These are phyloP conservation scores for Tricholoma furcatifolium DNA, from an alignment of 768 basidiomycete genomes.

Conservation along the genomic window DNA sequence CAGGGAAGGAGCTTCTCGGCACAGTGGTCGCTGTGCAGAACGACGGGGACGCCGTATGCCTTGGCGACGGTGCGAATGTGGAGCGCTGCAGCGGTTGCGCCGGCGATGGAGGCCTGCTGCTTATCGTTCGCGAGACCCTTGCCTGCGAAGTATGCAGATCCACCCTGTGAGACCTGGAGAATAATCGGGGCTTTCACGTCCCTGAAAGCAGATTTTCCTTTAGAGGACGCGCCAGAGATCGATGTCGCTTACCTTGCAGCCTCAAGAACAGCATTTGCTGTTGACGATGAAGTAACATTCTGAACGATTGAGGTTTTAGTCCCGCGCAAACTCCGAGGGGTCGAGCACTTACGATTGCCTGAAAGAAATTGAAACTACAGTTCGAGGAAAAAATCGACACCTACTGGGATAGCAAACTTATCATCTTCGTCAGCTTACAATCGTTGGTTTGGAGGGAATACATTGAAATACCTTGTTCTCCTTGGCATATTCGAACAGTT, in stretches of 20 bases:
- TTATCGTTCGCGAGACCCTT: conserved; percentile 95
- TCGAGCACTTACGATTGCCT: conserved; percentile 75
- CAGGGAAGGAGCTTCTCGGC: conserved; percentile 97
- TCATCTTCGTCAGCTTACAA: neutral
- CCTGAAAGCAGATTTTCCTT: conserved; percentile 34
- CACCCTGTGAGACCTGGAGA: conserved; percentile 96
- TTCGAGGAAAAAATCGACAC: conserved; percentile 27
- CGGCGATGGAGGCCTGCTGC: conserved; percentile 93
- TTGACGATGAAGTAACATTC: conserved; percentile 98
- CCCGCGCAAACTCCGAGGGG: conserved; percentile 9
- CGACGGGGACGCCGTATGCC: conserved; percentile 92
- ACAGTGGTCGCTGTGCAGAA: conserved; percentile 98
- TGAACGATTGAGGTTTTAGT: conserved; percentile 28
- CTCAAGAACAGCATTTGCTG: conserved; percentile 92
- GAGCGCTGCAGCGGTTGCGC: conserved; percentile 89
- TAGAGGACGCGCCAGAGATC: no score
- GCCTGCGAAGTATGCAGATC: conserved; percentile 93
- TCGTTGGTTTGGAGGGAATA: neutral
- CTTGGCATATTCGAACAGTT: conserved; percentile 93
- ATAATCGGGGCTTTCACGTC: conserved; percentile 98
- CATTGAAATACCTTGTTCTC: conserved; percentile 68
- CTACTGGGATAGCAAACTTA: conserved; percentile 84
- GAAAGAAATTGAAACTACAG: conserved; percentile 12
- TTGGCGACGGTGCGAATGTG: conserved; percentile 88
- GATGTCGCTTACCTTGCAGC: conserved; percentile 70